phyloP scores from a whole-genome alignment of 2,329 filamentous ascomycete species.

The Aspergillus fumigatiaffinis region DNA sequence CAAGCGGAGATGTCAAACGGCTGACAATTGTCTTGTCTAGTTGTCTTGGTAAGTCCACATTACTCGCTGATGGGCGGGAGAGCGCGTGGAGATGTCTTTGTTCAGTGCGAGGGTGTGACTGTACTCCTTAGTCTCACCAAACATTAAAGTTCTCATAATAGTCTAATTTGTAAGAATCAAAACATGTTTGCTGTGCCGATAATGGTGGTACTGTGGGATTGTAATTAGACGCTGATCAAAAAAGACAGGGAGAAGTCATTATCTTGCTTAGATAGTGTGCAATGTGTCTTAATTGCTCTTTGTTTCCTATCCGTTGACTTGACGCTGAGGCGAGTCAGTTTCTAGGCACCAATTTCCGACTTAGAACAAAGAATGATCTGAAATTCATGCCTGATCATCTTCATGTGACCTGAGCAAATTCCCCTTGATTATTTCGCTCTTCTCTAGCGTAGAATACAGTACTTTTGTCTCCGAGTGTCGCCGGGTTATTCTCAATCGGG shows the following conservation, averaged over 20 bases:
- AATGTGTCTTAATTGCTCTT: no score
- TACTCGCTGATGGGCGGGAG: neutral
- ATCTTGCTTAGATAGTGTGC: no score
- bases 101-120: neutral
- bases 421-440: neutral
- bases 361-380: neutral
- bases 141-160: neutral
- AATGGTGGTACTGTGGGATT: no score
- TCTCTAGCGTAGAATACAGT: neutral
- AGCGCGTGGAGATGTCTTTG: neutral
- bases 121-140: neutral
- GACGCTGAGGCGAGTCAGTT: neutral
- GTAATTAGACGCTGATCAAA: no score
- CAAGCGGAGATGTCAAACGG: neutral
- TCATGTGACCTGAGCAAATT: neutral
- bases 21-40: neutral
- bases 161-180: no score
- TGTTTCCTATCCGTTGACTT: no score
- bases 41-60: neutral
- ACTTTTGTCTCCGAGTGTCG: neutral
- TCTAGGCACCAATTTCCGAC: neutral
- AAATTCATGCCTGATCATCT: neutral
- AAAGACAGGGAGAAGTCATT: no score
- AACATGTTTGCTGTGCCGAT: no score
- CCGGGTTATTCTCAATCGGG: neutral